Evolutionary conservation across 2,329 filamentous ascomycete species (phyloP).

Genomic region (Didymella sp.): DNA sequence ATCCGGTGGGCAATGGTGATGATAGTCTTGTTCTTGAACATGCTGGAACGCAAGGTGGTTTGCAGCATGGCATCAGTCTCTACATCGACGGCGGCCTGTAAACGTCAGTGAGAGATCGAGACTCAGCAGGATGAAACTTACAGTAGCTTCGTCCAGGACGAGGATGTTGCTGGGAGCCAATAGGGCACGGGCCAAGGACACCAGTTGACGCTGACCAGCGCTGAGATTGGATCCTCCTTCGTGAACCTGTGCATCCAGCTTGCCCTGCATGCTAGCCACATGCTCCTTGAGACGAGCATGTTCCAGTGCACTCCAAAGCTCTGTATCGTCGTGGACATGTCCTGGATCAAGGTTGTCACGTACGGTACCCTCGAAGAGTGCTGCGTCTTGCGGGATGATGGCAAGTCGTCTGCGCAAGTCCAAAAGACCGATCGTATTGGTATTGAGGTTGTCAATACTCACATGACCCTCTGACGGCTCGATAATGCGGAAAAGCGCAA

Average conservation of each 20-base stretch:
- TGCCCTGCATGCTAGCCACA: conserved; percentile 82
- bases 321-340: conserved; percentile 94
- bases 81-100: conserved; percentile 70
- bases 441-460: conserved; percentile 87
- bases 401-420: conserved; percentile 89
- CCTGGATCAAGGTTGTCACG: conserved; percentile 95
- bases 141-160: conserved; percentile 95
- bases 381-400: conserved; percentile 97
- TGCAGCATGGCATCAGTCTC: conserved; percentile 72
- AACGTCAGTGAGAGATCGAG: not conserved
- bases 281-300: conserved; percentile 94
- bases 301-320: conserved; percentile 94
- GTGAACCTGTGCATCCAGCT: conserved; percentile 86
- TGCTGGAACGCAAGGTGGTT: conserved; percentile 66
- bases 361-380: conserved; percentile 90
- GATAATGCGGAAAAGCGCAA: conserved; percentile 94
- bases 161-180: conserved; percentile 96
- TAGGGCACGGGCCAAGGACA: conserved; percentile 91
- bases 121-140: conserved; percentile 53
- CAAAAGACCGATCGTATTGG: conserved; percentile 85
- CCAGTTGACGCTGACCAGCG: conserved; percentile 90
- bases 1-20: conserved; percentile 98
- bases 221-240: conserved; percentile 98
- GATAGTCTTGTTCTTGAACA: conserved; percentile 91
- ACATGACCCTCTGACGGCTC: conserved; percentile 84